Evolutionary conservation across 176 grass and related monocot genomes (phyloP).

Genomic region (Chrysopogon serrulatus): DNA sequence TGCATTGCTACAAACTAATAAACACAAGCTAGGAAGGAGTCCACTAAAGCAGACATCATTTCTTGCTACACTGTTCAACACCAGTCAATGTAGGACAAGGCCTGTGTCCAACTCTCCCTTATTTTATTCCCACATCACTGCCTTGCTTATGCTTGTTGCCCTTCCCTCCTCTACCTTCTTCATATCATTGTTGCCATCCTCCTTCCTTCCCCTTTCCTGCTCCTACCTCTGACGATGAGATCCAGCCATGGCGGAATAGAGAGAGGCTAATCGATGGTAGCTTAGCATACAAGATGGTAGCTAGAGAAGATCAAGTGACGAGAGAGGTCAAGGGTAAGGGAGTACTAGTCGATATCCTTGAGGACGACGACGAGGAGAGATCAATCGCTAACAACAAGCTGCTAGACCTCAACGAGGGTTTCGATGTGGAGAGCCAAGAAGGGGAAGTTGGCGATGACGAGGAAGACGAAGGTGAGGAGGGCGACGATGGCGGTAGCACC

Average conservation of each 20-base stretch:
- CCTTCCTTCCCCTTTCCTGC: constrained; percentile 29
- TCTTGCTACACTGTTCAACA: constrained; percentile 37
- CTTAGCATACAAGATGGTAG: constrained; percentile 10
- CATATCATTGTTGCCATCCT: constrained; percentile 32
- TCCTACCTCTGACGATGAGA: not conserved
- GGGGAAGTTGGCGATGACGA: constrained; percentile 28
- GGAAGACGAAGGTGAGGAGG: not conserved
- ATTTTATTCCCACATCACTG: constrained; percentile 52
- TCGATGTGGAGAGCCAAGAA: constrained; percentile 29
- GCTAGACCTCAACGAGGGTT: constrained; percentile 71
- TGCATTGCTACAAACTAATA: not conserved
- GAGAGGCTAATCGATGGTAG: not conserved
- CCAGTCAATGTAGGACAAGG: constrained; percentile 85
- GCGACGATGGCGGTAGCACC: constrained; percentile 41
- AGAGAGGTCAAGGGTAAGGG: constrained; percentile 28
- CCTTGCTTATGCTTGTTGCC: constrained; percentile 20
- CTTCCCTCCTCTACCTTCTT: constrained; percentile 15
- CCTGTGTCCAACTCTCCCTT: constrained; percentile 59
- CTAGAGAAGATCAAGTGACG: constrained; percentile 20
- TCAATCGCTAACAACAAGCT: not conserved
- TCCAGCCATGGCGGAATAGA: constrained; percentile 27
- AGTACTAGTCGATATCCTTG: constrained; percentile 41
- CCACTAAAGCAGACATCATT: constrained; percentile 3
- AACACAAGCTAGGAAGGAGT: constrained; percentile 28
- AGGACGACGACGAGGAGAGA: constrained; percentile 34